phyloP scores from a whole-genome alignment of 768 basidiomycete species.

The Porphyrellus cyaneotinctus region DNA sequence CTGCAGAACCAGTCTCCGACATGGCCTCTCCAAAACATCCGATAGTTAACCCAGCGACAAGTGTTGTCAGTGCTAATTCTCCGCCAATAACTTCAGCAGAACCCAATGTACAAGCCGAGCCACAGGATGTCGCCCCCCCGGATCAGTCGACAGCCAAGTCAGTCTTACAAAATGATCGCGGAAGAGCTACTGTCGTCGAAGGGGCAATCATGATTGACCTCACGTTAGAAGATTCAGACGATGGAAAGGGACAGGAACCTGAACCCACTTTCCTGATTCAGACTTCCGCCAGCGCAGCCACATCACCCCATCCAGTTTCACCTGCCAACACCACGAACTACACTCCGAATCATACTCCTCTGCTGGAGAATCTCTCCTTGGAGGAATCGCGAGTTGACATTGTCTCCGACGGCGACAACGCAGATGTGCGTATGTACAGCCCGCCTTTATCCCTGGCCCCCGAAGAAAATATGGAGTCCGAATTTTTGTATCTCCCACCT shows the following conservation, averaged over 20 bases:
- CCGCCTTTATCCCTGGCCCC: conserved; percentile 8
- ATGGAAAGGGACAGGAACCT: conserved; percentile 8
- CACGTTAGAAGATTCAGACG: conserved; percentile 23
- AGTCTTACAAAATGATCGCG: not conserved
- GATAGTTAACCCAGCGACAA: not conserved
- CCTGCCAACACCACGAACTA: conserved; percentile 10
- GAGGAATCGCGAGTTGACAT: conserved; percentile 11
- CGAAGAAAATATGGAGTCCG: conserved; percentile 12
- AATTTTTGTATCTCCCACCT: conserved; percentile 5
- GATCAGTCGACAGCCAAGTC: not conserved
- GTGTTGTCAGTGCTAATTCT: not conserved
- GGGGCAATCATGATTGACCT: conserved; percentile 28
- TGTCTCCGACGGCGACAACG: not conserved
- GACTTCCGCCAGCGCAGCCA: not conserved
- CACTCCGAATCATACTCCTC: conserved; percentile 20
- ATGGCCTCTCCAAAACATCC: not conserved
- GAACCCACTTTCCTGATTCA: conserved; percentile 9
- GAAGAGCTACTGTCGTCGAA: not conserved
- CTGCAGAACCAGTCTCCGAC: not conserved
- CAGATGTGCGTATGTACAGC: conserved; percentile 24
- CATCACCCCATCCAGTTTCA: conserved; percentile 6
- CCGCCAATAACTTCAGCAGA: not conserved
- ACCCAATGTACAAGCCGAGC: not conserved
- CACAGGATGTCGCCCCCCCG: not conserved
- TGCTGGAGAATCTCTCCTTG: conserved; percentile 20